phyloP scores from a whole-genome alignment of 805 yeast genomes.

The Suhomyces sp. region DNA sequence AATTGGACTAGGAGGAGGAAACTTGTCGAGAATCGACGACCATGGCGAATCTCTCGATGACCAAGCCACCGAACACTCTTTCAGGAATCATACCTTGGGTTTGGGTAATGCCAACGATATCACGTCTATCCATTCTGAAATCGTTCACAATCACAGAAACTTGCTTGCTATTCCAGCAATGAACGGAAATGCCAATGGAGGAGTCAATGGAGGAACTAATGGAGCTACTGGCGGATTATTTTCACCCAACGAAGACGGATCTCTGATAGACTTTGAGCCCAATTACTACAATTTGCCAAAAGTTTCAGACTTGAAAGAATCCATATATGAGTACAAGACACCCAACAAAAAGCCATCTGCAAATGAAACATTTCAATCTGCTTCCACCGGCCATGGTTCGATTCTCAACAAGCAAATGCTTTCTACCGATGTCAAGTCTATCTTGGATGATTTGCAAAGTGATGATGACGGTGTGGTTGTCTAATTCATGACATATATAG shows the following conservation, averaged over 20 bases:
- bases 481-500: slow-evolving; percentile 2
- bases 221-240: not conserved
- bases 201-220: not conserved
- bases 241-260: not conserved
- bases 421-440: slow-evolving; percentile 31
- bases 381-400: slow-evolving; percentile 19
- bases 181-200: not conserved
- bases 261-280: slow-evolving; percentile 3
- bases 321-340: slow-evolving; percentile 11
- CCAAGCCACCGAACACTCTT: slow-evolving; percentile 1
- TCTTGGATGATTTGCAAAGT: slow-evolving; percentile 32
- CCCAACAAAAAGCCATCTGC: slow-evolving; percentile 2
- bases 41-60: slow-evolving; percentile 2
- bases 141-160: slow-evolving; percentile 11
- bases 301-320: slow-evolving; percentile 37
- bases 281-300: slow-evolving; percentile 20
- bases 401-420: slow-evolving; percentile 31
- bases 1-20: not conserved
- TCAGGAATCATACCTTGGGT: slow-evolving; percentile 21
- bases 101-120: slow-evolving; percentile 42
- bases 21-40: slow-evolving; percentile 3
- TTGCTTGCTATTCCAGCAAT: not conserved
- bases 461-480: slow-evolving; percentile 34
- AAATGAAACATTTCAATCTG: slow-evolving; percentile 5
- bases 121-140: slow-evolving; percentile 39